Evolutionary conservation across 257 asterid genomes (phyloP).

Genomic region (Verbascum thapsus): DNA sequence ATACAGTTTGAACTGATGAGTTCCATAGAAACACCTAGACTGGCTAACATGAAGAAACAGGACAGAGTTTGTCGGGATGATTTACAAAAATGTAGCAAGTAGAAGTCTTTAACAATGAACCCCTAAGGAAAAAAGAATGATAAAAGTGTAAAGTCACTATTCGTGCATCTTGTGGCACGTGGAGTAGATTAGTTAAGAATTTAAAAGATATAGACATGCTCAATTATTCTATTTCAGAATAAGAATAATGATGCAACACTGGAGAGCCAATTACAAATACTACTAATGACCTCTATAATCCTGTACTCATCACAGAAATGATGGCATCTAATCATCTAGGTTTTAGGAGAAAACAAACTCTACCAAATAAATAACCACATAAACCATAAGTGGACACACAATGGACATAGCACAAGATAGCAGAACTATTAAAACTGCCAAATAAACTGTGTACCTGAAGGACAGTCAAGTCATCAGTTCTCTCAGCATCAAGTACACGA

Average conservation of each 20-base stretch:
- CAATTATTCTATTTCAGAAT: background rate
- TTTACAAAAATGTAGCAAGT: background rate
- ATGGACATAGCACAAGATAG: background rate
- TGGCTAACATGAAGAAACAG: slow-evolving; percentile 9
- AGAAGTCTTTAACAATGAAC: background rate
- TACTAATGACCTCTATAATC: slow-evolving; percentile 5
- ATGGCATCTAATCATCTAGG: background rate
- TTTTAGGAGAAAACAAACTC: background rate
- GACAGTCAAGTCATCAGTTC: slow-evolving; percentile 69
- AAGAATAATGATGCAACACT: too few relatives aligned
- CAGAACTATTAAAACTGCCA: slow-evolving; percentile 10
- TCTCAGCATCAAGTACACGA: slow-evolving; percentile 89
- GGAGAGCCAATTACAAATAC: too few relatives aligned
- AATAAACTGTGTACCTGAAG: slow-evolving; percentile 62
- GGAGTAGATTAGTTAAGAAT: background rate
- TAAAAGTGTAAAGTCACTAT: too few relatives aligned
- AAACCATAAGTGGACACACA: slow-evolving; percentile 8
- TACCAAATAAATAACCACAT: slow-evolving; percentile 1
- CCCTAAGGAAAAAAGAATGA: too few relatives aligned
- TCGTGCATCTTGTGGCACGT: background rate
- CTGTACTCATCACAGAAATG: background rate
- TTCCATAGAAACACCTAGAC: background rate
- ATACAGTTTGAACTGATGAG: too few relatives aligned
- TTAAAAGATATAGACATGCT: background rate
- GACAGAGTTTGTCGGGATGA: background rate